Percentiles rank a stretch among this genome's conserved stretches.
Conservation (phyloP, 192 early-diverging fungal species). For the Coemansia javaensis region DNA sequence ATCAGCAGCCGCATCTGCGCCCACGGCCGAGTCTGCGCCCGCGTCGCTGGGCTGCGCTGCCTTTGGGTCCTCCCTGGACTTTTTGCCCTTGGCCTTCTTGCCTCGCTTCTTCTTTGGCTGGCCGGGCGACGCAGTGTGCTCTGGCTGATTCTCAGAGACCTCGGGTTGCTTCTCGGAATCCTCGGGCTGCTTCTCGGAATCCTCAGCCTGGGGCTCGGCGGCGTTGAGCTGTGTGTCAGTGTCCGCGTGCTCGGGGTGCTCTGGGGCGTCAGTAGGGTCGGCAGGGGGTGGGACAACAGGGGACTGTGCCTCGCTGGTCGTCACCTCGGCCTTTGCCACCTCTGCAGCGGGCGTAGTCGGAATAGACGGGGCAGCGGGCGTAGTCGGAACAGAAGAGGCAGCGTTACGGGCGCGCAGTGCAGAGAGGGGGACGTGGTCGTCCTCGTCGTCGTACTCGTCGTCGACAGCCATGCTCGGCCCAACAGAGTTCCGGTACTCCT, state of each 20-base stretch:
- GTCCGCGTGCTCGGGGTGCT: conserved; percentile 6
- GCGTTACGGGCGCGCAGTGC: conserved; percentile 19
- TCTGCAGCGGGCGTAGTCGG: too few relatives aligned
- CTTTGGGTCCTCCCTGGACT: conserved; percentile 12
- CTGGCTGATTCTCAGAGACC: background rate
- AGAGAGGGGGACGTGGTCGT: conserved; percentile 34
- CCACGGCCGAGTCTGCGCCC: background rate
- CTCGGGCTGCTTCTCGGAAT: background rate
- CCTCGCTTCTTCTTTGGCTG: conserved; percentile 38
- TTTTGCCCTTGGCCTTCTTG: conserved; percentile 39
- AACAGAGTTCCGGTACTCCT: conserved; percentile 76
- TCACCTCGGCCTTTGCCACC: background rate
- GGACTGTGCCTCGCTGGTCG: conserved; percentile 4
- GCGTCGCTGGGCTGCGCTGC: conserved; percentile 6
- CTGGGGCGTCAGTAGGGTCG: background rate
- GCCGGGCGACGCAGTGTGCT: background rate
- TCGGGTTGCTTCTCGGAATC: conserved; percentile 12
- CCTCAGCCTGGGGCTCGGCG: too few relatives aligned
- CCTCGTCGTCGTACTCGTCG: conserved; percentile 31
- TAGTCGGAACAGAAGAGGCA: background rate
- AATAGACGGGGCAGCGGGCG: too few relatives aligned
- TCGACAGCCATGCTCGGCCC: conserved; percentile 23
- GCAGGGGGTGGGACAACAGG: background rate
- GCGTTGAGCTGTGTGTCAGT: too few relatives aligned
- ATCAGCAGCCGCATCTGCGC: background rate